Evolutionary conservation across 2,329 filamentous ascomycete species (phyloP).

Genomic region (Calonectria pauciramosa): DNA sequence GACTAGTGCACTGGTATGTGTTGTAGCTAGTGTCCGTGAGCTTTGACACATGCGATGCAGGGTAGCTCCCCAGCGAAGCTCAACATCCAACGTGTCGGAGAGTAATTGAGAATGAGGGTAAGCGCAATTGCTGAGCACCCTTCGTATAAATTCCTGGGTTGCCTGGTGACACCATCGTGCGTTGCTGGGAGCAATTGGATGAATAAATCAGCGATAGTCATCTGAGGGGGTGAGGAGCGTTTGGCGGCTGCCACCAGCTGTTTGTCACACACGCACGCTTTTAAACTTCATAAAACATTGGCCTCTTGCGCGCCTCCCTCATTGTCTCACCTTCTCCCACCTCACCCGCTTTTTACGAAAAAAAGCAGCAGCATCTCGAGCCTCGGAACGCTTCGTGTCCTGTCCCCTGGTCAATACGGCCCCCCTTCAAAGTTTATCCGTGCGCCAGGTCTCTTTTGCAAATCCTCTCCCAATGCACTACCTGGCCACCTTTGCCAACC

Average conservation of each 20-base stretch:
- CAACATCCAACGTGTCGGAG: neutral
- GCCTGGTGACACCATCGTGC: neutral
- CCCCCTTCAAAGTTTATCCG: neutral
- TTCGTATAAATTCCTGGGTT: neutral
- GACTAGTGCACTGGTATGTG: neutral
- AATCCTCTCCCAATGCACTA: conserved; percentile 1
- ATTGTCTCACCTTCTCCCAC: neutral
- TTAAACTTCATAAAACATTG: neutral
- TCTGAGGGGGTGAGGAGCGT: neutral
- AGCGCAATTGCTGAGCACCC: neutral
- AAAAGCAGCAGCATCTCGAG: neutral
- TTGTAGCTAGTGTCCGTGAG: neutral
- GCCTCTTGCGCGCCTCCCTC: neutral
- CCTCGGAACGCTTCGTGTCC: neutral
- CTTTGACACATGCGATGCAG: neutral
- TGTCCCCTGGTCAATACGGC: neutral
- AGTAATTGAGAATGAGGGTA: neutral
- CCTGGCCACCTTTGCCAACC: conserved; percentile 4
- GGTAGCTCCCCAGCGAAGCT: neutral
- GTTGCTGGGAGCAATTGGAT: neutral
- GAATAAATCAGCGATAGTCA: neutral
- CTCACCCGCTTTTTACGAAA: neutral
- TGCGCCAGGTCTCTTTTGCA: neutral
- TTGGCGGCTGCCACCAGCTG: neutral
- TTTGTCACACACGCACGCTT: neutral